These are phyloP conservation scores for Paxillus ammoniavirescens DNA, from an alignment of 768 basidiomycete species.

Conservation along the genomic window DNA sequence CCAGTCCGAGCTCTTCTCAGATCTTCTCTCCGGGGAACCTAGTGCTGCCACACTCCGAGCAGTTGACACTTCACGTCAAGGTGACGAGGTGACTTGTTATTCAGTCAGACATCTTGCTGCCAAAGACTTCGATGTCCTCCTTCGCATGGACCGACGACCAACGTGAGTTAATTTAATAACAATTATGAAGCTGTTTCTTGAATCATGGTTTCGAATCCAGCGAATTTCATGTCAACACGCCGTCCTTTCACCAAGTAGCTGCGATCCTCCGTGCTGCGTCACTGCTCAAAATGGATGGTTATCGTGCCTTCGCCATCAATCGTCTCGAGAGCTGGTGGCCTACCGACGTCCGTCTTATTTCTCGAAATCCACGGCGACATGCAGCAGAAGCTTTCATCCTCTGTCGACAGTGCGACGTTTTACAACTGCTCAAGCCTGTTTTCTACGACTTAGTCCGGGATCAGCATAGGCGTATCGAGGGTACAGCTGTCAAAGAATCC, in stretches of 20 bases:
- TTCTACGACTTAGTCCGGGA: conserved; percentile 37
- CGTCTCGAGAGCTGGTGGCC: conserved; percentile 33
- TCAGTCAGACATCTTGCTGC: neutral
- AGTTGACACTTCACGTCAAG: neutral
- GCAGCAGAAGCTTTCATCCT: conserved; percentile 34
- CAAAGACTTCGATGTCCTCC: neutral
- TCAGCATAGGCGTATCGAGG: neutral
- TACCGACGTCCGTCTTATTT: conserved; percentile 16
- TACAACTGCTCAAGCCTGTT: conserved; percentile 33
- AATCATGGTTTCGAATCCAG: conserved; percentile 1
- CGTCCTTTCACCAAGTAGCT: conserved; percentile 29
- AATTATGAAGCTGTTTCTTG: neutral
- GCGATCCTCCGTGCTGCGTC: conserved; percentile 37
- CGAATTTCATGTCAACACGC: conserved; percentile 21
- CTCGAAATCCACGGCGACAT: conserved; percentile 8
- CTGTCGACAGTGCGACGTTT: conserved; percentile 29
- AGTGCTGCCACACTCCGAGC: neutral
- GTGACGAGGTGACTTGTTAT: neutral
- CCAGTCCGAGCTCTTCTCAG: conserved; percentile 34
- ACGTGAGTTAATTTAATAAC: neutral
- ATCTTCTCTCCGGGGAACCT: conserved; percentile 13
- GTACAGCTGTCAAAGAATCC: neutral
- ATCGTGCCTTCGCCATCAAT: conserved; percentile 29
- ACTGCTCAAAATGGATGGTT: conserved; percentile 29
- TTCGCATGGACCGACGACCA: neutral